Evolutionary conservation across 2,329 filamentous ascomycete genomes (phyloP).

Genomic region (Anthostomella pinea): DNA sequence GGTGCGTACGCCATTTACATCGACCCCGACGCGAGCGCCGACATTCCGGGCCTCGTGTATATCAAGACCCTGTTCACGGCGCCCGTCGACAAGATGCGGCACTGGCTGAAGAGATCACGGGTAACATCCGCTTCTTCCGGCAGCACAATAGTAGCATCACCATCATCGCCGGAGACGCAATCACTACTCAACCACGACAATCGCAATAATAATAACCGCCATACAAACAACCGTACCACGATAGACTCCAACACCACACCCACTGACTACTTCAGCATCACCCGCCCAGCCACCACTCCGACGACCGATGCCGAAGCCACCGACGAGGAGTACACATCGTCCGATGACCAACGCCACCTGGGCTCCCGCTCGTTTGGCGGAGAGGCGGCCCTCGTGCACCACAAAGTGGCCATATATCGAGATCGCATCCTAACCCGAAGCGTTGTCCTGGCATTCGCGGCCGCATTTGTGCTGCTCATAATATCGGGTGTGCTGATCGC

Average conservation of each 20-base stretch:
- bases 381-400: constrained; percentile 46
- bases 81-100: constrained; percentile 50
- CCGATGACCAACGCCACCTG: constrained; percentile 15
- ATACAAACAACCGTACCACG: too few relatives aligned
- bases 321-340: constrained; percentile 40
- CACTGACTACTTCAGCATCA: constrained; percentile 30
- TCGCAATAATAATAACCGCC: constrained; percentile 1
- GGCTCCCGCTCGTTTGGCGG: constrained; percentile 55
- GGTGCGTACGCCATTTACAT: constrained; percentile 71
- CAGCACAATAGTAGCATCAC: background rate
- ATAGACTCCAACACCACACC: too few relatives aligned
- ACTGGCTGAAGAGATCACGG: constrained; percentile 43
- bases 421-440: constrained; percentile 55
- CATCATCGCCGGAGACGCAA: constrained; percentile 22
- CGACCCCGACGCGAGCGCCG: constrained; percentile 60
- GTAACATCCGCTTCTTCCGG: background rate
- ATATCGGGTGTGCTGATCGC: constrained; percentile 64
- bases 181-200: constrained; percentile 23
- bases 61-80: constrained; percentile 50
- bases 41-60: constrained; percentile 62
- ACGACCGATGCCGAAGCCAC: constrained; percentile 20
- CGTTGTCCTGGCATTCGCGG: constrained; percentile 53
- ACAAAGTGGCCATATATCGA: constrained; percentile 47
- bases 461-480: constrained; percentile 60
- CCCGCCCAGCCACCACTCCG: constrained; percentile 3